phyloP scores from a whole-genome alignment of 2,329 filamentous ascomycete species.

The Aspergillus vadensis region DNA sequence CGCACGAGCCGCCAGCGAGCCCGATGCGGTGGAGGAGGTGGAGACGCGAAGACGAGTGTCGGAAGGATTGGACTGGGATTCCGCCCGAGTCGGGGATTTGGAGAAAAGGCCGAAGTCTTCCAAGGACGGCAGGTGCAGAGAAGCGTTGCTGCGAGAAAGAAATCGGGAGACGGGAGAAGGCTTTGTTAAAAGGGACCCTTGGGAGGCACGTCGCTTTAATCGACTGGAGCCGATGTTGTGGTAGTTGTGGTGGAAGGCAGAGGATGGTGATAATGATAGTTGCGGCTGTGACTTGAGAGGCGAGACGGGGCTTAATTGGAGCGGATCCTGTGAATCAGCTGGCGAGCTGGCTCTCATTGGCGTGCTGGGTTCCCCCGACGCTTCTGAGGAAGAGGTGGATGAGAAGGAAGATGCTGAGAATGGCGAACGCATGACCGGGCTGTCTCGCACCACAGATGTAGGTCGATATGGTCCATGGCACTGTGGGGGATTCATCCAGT shows the following conservation, averaged over 20 bases:
- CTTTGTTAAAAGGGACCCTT: conserved; percentile 38
- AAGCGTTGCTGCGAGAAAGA: conserved; percentile 37
- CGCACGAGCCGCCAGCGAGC: conserved; percentile 28
- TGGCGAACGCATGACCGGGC: conserved; percentile 33
- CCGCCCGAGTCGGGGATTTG: conserved; percentile 26
- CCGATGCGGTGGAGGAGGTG: conserved; percentile 40
- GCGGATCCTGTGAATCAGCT: conserved; percentile 14
- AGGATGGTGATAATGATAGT: conserved; percentile 19
- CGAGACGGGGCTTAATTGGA: conserved; percentile 24
- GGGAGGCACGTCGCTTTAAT: conserved; percentile 40
- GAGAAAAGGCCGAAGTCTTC: conserved; percentile 47
- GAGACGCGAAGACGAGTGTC: conserved; percentile 35
- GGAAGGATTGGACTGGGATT: conserved; percentile 30
- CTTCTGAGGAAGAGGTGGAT: conserved; percentile 22
- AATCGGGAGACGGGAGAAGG: conserved; percentile 40
- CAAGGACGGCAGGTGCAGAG: conserved; percentile 57
- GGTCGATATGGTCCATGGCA: conserved; percentile 37
- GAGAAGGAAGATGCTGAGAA: conserved; percentile 22
- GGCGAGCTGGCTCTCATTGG: conserved; percentile 20
- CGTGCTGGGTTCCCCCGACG: conserved; percentile 17
- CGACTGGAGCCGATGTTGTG: conserved; percentile 25
- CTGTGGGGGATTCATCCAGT: conserved; percentile 36
- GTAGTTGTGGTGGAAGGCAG: conserved; percentile 10
- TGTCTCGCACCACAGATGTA: conserved; percentile 26
- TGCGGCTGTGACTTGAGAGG: conserved; percentile 18